Evolutionary conservation across 495 filamentous ascomycete species (phyloP).

Genomic region (Talaromyces proteolyticus): DNA sequence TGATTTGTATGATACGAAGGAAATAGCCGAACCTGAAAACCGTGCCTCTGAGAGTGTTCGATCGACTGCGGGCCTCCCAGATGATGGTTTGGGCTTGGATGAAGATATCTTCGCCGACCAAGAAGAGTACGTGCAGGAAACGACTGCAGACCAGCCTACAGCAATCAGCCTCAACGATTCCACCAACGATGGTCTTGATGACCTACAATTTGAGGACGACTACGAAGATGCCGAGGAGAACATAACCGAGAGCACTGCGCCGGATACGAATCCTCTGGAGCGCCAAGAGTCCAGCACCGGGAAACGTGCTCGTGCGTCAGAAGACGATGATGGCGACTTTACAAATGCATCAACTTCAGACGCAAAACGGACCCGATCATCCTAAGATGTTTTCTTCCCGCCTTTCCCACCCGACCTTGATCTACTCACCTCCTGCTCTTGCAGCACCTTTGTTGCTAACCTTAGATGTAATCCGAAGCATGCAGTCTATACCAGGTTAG

Average conservation of each 20-base stretch:
- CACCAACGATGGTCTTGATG: not conserved
- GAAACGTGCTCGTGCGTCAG: constrained; percentile 23
- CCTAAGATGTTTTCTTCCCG: constrained; percentile 10
- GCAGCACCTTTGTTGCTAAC: not conserved
- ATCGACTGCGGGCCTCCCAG: constrained; percentile 15
- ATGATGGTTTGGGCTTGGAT: constrained; percentile 24
- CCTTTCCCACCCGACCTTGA: not conserved
- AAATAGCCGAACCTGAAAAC: not conserved
- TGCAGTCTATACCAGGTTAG: not conserved
- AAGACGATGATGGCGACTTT: constrained; percentile 22
- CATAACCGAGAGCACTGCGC: not conserved
- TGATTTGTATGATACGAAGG: not conserved
- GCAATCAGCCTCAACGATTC: too few relatives aligned
- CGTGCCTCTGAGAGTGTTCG: constrained; percentile 5
- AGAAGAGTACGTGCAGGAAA: constrained; percentile 3
- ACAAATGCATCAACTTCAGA: constrained; percentile 19
- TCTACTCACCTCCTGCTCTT: not conserved
- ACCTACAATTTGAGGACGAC: constrained; percentile 9
- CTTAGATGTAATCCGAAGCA: not conserved
- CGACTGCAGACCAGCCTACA: not conserved
- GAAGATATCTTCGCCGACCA: constrained; percentile 26
- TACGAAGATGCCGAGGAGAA: constrained; percentile 18
- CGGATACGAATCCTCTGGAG: constrained; percentile 1
- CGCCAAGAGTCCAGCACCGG: constrained; percentile 10
- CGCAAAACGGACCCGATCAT: constrained; percentile 24